Evolutionary conservation across 2,329 filamentous ascomycete genomes (phyloP).

Genomic region (Bertia moriformis): DNA sequence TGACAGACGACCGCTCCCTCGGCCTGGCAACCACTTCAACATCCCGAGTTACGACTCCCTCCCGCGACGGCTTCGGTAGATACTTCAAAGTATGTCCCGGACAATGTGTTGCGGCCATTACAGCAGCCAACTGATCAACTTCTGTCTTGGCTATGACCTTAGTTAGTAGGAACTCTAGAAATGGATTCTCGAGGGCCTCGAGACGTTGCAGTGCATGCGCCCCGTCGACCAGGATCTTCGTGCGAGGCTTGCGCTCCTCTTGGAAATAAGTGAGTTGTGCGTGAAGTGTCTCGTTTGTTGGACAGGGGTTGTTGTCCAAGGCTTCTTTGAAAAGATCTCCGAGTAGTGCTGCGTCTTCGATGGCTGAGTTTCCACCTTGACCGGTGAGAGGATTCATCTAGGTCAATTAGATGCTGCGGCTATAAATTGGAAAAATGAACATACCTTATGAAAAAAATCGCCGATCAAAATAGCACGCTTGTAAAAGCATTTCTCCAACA

Average conservation of each 20-base stretch:
- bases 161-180: not conserved
- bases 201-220: not conserved
- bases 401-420: no score
- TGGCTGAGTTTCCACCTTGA: not conserved
- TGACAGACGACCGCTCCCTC: not conserved
- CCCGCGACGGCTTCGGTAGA: not conserved
- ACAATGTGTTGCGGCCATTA: not conserved
- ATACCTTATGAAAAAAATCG: constrained; percentile 15
- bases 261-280: not conserved
- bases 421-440: no score
- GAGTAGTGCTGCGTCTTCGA: not conserved
- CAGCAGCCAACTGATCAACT: not conserved
- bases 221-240: not conserved
- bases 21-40: not conserved
- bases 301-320: constrained; percentile 20
- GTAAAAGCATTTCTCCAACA: constrained; percentile 13
- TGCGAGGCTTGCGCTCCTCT: not conserved
- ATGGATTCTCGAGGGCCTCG: not conserved
- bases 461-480: constrained; percentile 14
- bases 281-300: not conserved
- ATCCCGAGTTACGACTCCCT: not conserved
- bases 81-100: not conserved
- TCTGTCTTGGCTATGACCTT: not conserved
- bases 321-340: constrained; percentile 1
- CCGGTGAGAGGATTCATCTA: not conserved